Base-by-base conservation (phyloP, 1,139 yeast species). In the Cylindricascospora bacillispora region DNA sequence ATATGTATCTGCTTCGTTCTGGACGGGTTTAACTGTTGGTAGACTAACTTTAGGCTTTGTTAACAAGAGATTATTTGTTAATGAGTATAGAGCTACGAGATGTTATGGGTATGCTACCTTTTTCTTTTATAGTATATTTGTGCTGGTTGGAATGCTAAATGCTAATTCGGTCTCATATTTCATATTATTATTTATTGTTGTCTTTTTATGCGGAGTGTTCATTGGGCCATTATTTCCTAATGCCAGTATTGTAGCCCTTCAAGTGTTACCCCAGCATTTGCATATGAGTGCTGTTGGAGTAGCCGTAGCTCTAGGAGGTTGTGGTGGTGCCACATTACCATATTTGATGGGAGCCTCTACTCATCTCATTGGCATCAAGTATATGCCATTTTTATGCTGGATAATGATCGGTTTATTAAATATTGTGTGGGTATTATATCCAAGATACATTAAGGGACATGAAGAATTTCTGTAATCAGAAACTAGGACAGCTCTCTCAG, bases 161-260 rank as follows among this genome's bases (percentile, higher is more conserved):
- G 36, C 47, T 7, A 28, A 35, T 10, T 36, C 45, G 1, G 19
- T 18, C 3, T 25, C 38, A 26, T 54, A 63, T 31, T 55, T 58
- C 40, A 27, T 58, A 9, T 4, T 37, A 3, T 27, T 50, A 10
- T 42, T 41, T 15, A 6, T 40, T 3, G 32, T 38, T 3, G 70
- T 74, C 1, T 71, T 75, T 28, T 25, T 67, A 7, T 60, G 73
- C 25, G 94, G 93, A 0, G 58, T 72, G 20, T 70, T 70, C 37
- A 73, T 78, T 18, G 95, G 94, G 0, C 94, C 95, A 1, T 60
- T 80, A 4, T 82, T 77, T 54, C 89, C 93, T 1, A 74, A 89
- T 6, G 70, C 80, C 0, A 71, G 79, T 32, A 70, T 79, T 9
- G 65, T 79, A 5, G 63, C 83, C 4, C 55, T 79, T 30, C 70